A percentile compares a stretch with the other conserved stretches of the same genome.
phyloP scores from a whole-genome alignment of 805 yeast species.

The Brettanomyces anomalus region DNA sequence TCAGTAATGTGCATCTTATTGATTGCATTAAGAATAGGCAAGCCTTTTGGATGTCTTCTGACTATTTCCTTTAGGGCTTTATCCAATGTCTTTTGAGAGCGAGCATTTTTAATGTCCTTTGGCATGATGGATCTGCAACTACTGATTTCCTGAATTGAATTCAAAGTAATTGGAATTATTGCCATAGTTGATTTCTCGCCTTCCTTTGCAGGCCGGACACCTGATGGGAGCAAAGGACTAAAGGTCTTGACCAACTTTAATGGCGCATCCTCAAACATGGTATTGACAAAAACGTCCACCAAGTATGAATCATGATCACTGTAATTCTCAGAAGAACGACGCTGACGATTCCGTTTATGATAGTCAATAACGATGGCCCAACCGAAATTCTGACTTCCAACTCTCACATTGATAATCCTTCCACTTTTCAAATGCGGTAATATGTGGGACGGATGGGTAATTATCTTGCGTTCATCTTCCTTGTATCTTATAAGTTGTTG shows the following conservation, averaged over 20 bases:
- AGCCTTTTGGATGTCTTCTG: conserved; percentile 79
- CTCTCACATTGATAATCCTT: conserved; percentile 61
- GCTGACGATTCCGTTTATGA: conserved; percentile 38
- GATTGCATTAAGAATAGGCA: conserved; percentile 87
- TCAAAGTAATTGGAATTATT: conserved; percentile 76
- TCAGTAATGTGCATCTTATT: conserved; percentile 80
- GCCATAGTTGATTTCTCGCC: conserved; percentile 70
- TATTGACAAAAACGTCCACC: conserved; percentile 72
- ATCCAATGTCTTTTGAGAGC: conserved; percentile 50
- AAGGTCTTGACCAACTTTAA: conserved; percentile 67
- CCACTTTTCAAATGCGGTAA: conserved; percentile 85
- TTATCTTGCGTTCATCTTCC: conserved; percentile 67
- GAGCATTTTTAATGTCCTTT: conserved; percentile 51
- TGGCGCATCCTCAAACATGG: conserved; percentile 80
- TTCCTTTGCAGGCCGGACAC: conserved; percentile 72
- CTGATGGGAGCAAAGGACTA: conserved; percentile 75
- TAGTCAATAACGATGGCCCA: conserved; percentile 89
- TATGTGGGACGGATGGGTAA: conserved; percentile 85
- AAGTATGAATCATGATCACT: conserved; percentile 86
- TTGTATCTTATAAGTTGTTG: conserved; percentile 64
- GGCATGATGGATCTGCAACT: conserved; percentile 78
- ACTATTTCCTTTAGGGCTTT: conserved; percentile 75
- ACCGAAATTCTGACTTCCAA: conserved; percentile 69
- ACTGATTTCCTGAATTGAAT: conserved; percentile 66
- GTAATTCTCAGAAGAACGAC: conserved; percentile 47